Percentiles rank a stretch among this genome's conserved stretches.
phyloP scores from a whole-genome alignment of 441 rosid genomes.

The Populus hybrid region DNA sequence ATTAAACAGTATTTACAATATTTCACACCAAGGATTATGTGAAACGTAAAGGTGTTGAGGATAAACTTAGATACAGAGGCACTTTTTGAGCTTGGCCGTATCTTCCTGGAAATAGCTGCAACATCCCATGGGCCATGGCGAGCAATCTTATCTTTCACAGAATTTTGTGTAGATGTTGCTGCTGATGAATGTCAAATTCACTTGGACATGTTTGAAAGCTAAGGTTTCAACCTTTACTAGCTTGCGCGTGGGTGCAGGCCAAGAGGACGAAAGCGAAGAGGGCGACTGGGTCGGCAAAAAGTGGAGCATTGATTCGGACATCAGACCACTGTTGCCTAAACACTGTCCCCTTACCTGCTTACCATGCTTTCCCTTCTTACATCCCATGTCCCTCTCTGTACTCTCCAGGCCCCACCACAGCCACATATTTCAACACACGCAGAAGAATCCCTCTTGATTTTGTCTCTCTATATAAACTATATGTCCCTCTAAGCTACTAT shows the following conservation, averaged over 20 bases:
- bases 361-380: background rate
- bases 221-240: background rate
- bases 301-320: slow-evolving; percentile 28
- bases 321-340: slow-evolving; percentile 15
- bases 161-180: background rate
- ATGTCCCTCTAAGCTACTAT: background rate
- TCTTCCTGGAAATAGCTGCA: background rate
- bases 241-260: background rate
- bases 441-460: background rate
- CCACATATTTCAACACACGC: background rate
- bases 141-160: background rate
- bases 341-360: slow-evolving; percentile 18
- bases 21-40: background rate
- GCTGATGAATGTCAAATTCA: background rate
- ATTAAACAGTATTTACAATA: too few relatives aligned
- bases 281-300: slow-evolving; percentile 44
- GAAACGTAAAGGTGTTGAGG: background rate
- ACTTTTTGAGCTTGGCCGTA: too few relatives aligned
- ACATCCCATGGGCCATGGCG: background rate
- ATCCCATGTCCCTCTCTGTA: background rate
- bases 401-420: background rate
- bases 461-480: background rate
- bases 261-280: slow-evolving; percentile 4
- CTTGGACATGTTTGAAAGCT: background rate
- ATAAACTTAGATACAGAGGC: too few relatives aligned